Evolutionary conservation across 2,329 filamentous ascomycete genomes (phyloP).

Genomic region (Beauveria asiatica): DNA sequence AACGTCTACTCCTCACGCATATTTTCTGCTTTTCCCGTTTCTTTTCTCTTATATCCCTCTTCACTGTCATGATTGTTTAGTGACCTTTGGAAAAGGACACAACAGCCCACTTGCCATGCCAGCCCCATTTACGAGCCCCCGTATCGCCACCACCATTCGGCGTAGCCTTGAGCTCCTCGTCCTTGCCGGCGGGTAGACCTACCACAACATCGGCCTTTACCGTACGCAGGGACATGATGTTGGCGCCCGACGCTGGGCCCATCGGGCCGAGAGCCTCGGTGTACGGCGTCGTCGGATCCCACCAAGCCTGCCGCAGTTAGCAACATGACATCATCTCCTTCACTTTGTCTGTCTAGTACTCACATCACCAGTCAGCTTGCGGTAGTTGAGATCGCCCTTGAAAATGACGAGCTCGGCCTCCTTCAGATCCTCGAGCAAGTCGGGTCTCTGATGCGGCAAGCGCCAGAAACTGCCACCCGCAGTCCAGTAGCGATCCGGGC

Average conservation of each 20-base stretch:
- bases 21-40: background rate
- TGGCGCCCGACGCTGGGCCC: slow-evolving; percentile 71
- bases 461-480: slow-evolving; percentile 82
- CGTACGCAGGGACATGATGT: slow-evolving; percentile 78
- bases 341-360: slow-evolving; percentile 25
- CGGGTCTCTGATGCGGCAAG: slow-evolving; percentile 58
- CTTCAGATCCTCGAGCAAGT: slow-evolving; percentile 69
- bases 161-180: slow-evolving; percentile 65
- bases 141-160: slow-evolving; percentile 64
- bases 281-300: slow-evolving; percentile 86
- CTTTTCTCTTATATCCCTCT: background rate
- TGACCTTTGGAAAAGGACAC: slow-evolving; percentile 43
- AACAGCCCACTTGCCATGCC: slow-evolving; percentile 96
- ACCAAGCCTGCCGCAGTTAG: slow-evolving; percentile 33
- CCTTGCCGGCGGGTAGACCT: slow-evolving; percentile 70
- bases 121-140: slow-evolving; percentile 77
- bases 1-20: background rate
- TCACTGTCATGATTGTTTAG: slow-evolving; percentile 12
- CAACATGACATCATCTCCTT: background rate
- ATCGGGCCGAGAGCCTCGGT: slow-evolving; percentile 75
- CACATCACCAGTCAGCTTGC: slow-evolving; percentile 86
- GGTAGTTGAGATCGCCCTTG: slow-evolving; percentile 95
- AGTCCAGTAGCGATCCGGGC: slow-evolving; percentile 90
- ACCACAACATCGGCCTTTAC: slow-evolving; percentile 97
- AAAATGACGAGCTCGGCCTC: slow-evolving; percentile 83